Percentiles rank a stretch among this genome's conserved stretches.
phyloP scores from a whole-genome alignment of 1,284 basidiomycete species.

The Taiwanofungus camphoratus region DNA sequence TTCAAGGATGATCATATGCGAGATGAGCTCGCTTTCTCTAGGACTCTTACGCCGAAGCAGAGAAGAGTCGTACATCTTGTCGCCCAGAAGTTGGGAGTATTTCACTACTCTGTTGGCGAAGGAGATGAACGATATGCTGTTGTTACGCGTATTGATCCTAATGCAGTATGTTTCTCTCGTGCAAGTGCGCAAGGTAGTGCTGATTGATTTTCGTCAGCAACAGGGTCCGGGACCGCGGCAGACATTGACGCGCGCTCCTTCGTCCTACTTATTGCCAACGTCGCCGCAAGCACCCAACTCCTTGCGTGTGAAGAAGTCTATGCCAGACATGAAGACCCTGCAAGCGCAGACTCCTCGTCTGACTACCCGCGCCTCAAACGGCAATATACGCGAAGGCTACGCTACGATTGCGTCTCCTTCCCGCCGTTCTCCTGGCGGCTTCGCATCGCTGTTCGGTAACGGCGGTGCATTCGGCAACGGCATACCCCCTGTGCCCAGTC shows the following conservation, averaged over 20 bases:
- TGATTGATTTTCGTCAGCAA: constrained; percentile 20
- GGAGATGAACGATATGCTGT: constrained; percentile 92
- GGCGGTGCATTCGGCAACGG: constrained; percentile 38
- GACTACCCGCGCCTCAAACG: constrained; percentile 79
- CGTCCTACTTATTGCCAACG: constrained; percentile 58
- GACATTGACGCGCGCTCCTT: constrained; percentile 71
- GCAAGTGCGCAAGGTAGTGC: constrained; percentile 1
- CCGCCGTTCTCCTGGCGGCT: constrained; percentile 65
- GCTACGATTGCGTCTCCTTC: constrained; percentile 82
- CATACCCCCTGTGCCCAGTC: constrained; percentile 73
- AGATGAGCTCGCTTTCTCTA: constrained; percentile 93
- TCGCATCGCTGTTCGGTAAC: constrained; percentile 61
- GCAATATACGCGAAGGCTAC: constrained; percentile 87
- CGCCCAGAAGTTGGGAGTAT: constrained; percentile 92
- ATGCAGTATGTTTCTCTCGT: constrained; percentile 43
- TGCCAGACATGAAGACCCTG: constrained; percentile 88
- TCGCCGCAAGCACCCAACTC: constrained; percentile 46
- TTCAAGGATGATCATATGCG: constrained; percentile 99
- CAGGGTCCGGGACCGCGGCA: constrained; percentile 33
- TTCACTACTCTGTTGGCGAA: constrained; percentile 90
- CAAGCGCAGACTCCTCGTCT: constrained; percentile 79
- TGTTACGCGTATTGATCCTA: constrained; percentile 80
- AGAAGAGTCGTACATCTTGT: constrained; percentile 92
- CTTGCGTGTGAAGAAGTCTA: constrained; percentile 89
- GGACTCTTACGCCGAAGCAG: constrained; percentile 81